Evolutionary conservation across 495 filamentous ascomycete species (phyloP).

Genomic region (Lophiotrema nucula): DNA sequence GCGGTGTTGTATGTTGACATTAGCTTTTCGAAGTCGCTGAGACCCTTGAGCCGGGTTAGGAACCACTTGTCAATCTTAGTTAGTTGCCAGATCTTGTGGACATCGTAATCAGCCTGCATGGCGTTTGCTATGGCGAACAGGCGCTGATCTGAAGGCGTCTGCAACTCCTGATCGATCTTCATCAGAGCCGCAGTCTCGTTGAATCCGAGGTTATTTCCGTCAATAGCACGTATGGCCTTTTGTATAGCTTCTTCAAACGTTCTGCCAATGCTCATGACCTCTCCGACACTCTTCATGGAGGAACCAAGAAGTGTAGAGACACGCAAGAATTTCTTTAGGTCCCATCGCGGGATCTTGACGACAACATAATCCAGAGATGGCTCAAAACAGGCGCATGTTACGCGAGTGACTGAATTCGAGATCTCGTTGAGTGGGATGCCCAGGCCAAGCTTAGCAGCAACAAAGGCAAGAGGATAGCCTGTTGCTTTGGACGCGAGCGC

Average conservation of each 20-base stretch:
- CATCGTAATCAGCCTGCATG: slow-evolving; percentile 88
- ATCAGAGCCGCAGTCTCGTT: slow-evolving; percentile 89
- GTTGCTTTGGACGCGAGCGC: slow-evolving; percentile 97
- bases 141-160: slow-evolving; percentile 96
- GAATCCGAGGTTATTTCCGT: slow-evolving; percentile 94
- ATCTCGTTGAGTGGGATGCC: slow-evolving; percentile 96
- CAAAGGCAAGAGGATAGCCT: slow-evolving; percentile 94
- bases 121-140: slow-evolving; percentile 97
- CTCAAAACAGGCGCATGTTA: slow-evolving; percentile 96
- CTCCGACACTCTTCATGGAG: slow-evolving; percentile 99
- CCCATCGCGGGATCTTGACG: slow-evolving; percentile 98
- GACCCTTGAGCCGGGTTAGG: slow-evolving; percentile 79
- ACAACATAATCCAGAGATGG: slow-evolving; percentile 99
- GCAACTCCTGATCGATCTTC: slow-evolving; percentile 92
- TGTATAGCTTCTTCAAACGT: slow-evolving; percentile 98
- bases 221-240: slow-evolving; percentile 92
- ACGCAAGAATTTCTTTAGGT: slow-evolving; percentile 96
- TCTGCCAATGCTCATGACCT: slow-evolving; percentile 97
- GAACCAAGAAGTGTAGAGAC: slow-evolving; percentile 93
- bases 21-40: slow-evolving; percentile 80
- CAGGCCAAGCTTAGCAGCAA: slow-evolving; percentile 91
- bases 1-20: slow-evolving; percentile 71
- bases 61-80: slow-evolving; percentile 99
- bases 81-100: slow-evolving; percentile 96
- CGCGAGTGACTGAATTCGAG: slow-evolving; percentile 91